These are phyloP conservation scores for Saturnispora kantuleensis DNA, from an alignment of 805 yeast species.

Conservation along the genomic window DNA sequence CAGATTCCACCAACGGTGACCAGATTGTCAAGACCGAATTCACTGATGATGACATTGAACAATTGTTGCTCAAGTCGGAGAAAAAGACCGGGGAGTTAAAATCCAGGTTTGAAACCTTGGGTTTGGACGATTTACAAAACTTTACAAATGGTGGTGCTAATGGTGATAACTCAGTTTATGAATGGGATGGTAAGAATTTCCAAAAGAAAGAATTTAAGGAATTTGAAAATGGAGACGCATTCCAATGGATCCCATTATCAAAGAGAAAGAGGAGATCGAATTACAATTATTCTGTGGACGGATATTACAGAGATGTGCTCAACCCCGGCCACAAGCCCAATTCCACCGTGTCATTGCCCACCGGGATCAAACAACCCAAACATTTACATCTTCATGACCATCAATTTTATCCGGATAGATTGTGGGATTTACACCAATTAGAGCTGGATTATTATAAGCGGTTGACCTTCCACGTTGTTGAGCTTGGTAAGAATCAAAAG, in stretches of 20 bases:
- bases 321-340: constrained; percentile 58
- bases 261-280: constrained; percentile 61
- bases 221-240: constrained; percentile 37
- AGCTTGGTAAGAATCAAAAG: constrained; percentile 45
- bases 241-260: constrained; percentile 76
- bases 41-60: constrained; percentile 53
- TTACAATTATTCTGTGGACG: constrained; percentile 79
- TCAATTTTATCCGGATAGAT: constrained; percentile 76
- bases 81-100: constrained; percentile 52
- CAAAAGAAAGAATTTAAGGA: constrained; percentile 47
- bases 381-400: constrained; percentile 78
- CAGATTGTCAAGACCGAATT: constrained; percentile 20
- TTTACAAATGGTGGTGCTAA: constrained; percentile 45
- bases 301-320: constrained; percentile 46
- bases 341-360: constrained; percentile 14
- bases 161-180: constrained; percentile 51
- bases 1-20: constrained; percentile 17
- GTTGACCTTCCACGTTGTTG: constrained; percentile 53
- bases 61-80: constrained; percentile 50
- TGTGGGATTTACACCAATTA: constrained; percentile 66
- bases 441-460: constrained; percentile 74
- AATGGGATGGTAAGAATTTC: constrained; percentile 82
- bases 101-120: constrained; percentile 53
- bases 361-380: constrained; percentile 71
- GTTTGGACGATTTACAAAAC: constrained; percentile 69